These are phyloP conservation scores for Colletotrichum truncatum DNA, from an alignment of 2,329 filamentous ascomycete genomes.

Conservation along the genomic window DNA sequence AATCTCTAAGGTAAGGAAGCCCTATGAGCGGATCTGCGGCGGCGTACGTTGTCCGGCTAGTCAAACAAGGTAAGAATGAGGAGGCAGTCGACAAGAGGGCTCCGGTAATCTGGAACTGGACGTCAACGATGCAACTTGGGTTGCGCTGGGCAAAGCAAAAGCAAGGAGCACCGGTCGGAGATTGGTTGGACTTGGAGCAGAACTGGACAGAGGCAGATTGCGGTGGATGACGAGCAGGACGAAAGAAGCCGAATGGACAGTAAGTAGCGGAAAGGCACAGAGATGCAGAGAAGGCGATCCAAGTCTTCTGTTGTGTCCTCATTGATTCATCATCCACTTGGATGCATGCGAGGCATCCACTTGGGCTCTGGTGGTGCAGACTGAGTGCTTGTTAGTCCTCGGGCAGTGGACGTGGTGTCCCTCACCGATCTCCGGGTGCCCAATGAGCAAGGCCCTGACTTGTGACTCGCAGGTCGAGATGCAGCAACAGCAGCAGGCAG, in stretches of 20 bases:
- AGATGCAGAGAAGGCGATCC: conserved; percentile 9
- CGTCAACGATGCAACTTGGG: conserved; percentile 1
- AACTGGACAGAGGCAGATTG: not conserved
- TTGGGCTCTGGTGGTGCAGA: conserved; percentile 14
- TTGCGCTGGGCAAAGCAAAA: conserved; percentile 6
- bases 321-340: conserved; percentile 5
- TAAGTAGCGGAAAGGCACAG: conserved; percentile 15
- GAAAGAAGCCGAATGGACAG: not conserved
- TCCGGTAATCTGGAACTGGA: conserved; percentile 12
- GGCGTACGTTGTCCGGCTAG: not conserved
- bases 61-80: not conserved
- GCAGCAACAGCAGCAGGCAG: not conserved
- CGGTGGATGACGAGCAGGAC: conserved; percentile 9
- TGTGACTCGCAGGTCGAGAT: conserved; percentile 18
- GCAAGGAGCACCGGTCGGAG: no score
- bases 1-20: not conserved
- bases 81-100: conserved; percentile 1
- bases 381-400: conserved; percentile 7
- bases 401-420: conserved; percentile 6
- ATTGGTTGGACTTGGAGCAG: conserved; percentile 6
- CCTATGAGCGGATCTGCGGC: conserved; percentile 4
- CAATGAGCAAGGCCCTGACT: conserved; percentile 15
- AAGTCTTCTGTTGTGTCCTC: not conserved
- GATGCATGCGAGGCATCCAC: conserved; percentile 25
- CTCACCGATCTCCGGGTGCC: conserved; percentile 27